Percentiles rank a stretch among this genome's conserved stretches.
Evolutionary conservation across 371 early-diverging fungal species (phyloP).

Genomic region (Mucor indicus): DNA sequence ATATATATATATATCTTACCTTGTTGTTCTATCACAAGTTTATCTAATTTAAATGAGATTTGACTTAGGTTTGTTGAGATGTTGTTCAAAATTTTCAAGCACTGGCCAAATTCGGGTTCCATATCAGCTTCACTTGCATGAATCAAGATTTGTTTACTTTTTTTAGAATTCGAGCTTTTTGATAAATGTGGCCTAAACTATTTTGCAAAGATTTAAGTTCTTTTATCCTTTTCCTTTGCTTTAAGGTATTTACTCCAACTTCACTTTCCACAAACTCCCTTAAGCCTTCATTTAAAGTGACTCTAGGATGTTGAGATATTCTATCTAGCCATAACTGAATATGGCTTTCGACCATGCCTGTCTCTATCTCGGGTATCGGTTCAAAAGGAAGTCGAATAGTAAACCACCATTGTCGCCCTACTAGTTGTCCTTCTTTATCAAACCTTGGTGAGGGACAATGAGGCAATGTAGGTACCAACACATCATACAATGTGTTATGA

Average conservation of each 20-base stretch:
- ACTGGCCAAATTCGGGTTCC: slow-evolving; percentile 29
- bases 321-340: slow-evolving; percentile 41
- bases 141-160: slow-evolving; percentile 11
- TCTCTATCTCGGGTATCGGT: background rate
- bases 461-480: slow-evolving; percentile 35
- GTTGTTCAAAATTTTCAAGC: slow-evolving; percentile 9
- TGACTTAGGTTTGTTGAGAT: slow-evolving; percentile 6
- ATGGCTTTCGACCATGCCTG: slow-evolving; percentile 13
- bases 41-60: slow-evolving; percentile 1
- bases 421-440: slow-evolving; percentile 26
- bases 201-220: too few species aligned
- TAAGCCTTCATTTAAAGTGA: slow-evolving; percentile 34
- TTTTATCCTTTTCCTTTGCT: too few species aligned
- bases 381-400: slow-evolving; percentile 7
- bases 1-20: slow-evolving; percentile 4
- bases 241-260: slow-evolving; percentile 34
- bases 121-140: slow-evolving; percentile 24
- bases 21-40: slow-evolving; percentile 8
- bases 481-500: slow-evolving; percentile 31
- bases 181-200: slow-evolving; percentile 19
- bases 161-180: background rate
- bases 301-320: slow-evolving; percentile 30
- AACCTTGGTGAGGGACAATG: slow-evolving; percentile 32
- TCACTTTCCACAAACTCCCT: slow-evolving; percentile 50
- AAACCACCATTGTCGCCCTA: slow-evolving; percentile 39